A percentile compares a stretch with the other conserved stretches of the same genome.
Conservation (phyloP, 306 rosid species). For the Cyclanthera cordifolia region DNA sequence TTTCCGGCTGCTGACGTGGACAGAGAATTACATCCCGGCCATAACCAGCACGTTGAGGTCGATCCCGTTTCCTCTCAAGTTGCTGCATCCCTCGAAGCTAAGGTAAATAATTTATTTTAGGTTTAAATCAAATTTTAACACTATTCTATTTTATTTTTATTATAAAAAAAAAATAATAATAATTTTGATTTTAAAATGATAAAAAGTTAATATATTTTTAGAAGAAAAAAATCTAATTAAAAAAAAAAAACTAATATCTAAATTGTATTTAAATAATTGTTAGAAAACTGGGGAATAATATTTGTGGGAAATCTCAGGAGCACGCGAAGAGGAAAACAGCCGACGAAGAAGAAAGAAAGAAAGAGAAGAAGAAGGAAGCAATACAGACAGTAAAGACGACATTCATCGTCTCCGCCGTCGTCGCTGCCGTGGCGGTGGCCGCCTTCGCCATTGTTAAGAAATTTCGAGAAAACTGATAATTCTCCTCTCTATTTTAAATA, state of each 20-base stretch:
- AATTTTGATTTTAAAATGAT: too few species aligned
- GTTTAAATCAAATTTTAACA: too few species aligned
- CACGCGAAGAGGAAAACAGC: slow-evolving; percentile 15
- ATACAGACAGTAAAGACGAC: slow-evolving; percentile 37
- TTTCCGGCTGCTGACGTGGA: slow-evolving; percentile 34
- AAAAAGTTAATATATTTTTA: too few species aligned
- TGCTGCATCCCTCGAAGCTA: slow-evolving; percentile 30
- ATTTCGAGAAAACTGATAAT: slow-evolving; percentile 25
- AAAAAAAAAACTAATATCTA: too few species aligned
- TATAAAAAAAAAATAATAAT: too few species aligned
- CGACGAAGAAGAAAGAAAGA: slow-evolving; percentile 17
- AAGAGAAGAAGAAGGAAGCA: slow-evolving; percentile 24
- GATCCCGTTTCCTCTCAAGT: slow-evolving; percentile 39
- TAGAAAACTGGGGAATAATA: not conserved
- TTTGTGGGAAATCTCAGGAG: not conserved
- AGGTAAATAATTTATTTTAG: slow-evolving; percentile 20
- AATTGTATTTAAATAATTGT: too few species aligned
- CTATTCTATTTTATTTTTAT: not conserved
- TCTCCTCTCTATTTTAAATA: not conserved
- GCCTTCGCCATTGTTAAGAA: slow-evolving; percentile 48
- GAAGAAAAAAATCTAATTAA: too few species aligned
- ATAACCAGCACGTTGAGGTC: slow-evolving; percentile 21
- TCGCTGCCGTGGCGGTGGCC: slow-evolving; percentile 44
- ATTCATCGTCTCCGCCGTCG: slow-evolving; percentile 37
- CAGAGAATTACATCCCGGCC: slow-evolving; percentile 28